Conservation (phyloP, 345 rosid genomes). For the Rubroshorea leprosula region DNA sequence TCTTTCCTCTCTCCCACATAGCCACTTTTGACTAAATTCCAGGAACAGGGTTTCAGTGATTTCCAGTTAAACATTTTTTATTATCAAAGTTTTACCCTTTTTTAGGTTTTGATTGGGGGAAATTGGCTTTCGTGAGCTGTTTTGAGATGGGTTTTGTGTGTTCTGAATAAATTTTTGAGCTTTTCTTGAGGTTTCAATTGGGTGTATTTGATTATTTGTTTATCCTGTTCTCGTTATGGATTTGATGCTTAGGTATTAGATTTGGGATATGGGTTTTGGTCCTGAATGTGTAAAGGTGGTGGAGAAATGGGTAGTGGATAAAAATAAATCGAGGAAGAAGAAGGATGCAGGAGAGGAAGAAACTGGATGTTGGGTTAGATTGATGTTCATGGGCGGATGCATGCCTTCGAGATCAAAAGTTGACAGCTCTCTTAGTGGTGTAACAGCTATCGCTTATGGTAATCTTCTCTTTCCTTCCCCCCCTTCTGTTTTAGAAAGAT, state of each 20-base stretch:
- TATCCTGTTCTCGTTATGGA: neutral
- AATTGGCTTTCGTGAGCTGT: conserved; percentile 12
- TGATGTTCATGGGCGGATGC: conserved; percentile 49
- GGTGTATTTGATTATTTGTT: neutral
- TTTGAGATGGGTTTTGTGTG: conserved; percentile 10
- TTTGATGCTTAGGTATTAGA: conserved; percentile 3
- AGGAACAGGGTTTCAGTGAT: conserved; percentile 29
- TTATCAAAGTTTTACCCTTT: neutral
- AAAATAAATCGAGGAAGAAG: conserved; percentile 26
- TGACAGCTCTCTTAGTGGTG: conserved; percentile 62
- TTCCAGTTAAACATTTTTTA: conserved; percentile 1
- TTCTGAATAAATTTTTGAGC: conserved; percentile 10
- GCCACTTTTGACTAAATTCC: conserved; percentile 43
- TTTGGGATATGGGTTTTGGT: conserved; percentile 31
- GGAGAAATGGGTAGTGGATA: conserved; percentile 27
- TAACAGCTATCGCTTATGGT: conserved; percentile 36
- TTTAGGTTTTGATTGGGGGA: conserved; percentile 9
- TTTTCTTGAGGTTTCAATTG: neutral
- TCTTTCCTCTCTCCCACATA: conserved; percentile 19
- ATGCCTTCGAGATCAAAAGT: conserved; percentile 79
- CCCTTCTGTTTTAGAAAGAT: neutral
- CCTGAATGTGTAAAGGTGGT: conserved; percentile 29
- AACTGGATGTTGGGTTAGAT: conserved; percentile 63
- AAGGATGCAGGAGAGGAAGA: conserved; percentile 40
- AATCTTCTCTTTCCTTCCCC: conserved; percentile 6